These are phyloP conservation scores for Periconia sp. DNA, from an alignment of 2,329 filamentous ascomycete species.

Conservation along the genomic window DNA sequence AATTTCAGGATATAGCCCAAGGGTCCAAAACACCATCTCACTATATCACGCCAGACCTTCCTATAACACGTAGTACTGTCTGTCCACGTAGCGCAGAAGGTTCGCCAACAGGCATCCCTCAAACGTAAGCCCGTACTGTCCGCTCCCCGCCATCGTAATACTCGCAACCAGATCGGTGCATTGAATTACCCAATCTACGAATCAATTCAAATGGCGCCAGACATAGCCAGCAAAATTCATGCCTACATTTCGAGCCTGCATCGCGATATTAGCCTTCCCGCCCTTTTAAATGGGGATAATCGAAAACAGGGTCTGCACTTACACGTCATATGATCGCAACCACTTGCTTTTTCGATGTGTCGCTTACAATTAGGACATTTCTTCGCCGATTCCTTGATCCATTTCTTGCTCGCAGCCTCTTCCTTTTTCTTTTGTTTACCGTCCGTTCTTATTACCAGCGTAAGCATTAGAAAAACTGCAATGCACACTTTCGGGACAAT, in stretches of 20 bases:
- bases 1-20: too few species aligned
- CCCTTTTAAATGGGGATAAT: too few species aligned
- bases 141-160: too few species aligned
- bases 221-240: constrained; percentile 51
- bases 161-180: background rate
- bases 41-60: too few species aligned
- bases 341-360: constrained; percentile 48
- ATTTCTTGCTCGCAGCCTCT: constrained; percentile 34
- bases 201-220: constrained; percentile 18
- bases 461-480: too few species aligned
- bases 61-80: too few species aligned
- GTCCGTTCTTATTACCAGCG: too few species aligned
- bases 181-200: background rate
- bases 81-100: too few species aligned
- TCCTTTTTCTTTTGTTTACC: constrained; percentile 32
- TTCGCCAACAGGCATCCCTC: too few species aligned
- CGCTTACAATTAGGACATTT: constrained; percentile 48
- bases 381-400: constrained; percentile 42
- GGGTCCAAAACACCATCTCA: too few species aligned
- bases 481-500: background rate
- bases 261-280: background rate
- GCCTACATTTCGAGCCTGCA: constrained; percentile 42
- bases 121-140: too few species aligned
- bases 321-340: constrained; percentile 50
- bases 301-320: too few species aligned